Base-by-base conservation (phyloP, 1,284 basidiomycete genomes). In the Agroathelia rolfsii region DNA sequence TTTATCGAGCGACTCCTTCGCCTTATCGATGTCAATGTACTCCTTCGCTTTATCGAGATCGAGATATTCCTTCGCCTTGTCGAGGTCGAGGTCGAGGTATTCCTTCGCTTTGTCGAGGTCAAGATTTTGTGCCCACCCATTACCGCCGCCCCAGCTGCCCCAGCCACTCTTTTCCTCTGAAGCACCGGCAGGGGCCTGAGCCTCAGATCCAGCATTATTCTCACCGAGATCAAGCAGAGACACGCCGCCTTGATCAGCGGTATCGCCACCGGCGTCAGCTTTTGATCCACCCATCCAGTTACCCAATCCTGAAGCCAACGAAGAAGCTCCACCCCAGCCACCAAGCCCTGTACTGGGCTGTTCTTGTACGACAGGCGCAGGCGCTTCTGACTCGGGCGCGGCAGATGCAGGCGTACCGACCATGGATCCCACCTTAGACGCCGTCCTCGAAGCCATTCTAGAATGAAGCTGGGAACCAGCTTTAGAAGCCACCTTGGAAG, bases 251-350 rank as follows among this genome's bases (percentile, higher is more conserved):
- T n/a, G n/a, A n/a, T n/a, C 11, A 24, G 31, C 40, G 16, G 26
- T 35, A 30, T 28, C 32, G 32, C 26, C 34, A 17, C 32, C 36
- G 9, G 24, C 13, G 9, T 13, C 23, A 10, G 27, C 21, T 9
- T 34, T 41, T 2, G 36, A 41, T 15, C 33, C 37, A 12, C 31
- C 32, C 4, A 27, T 39, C 17, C 37, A 31, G 18, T 25, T 30
- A 1, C 32, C 46, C n/a, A n/a, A 35, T 31, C 25, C 19, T 31
- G 34, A 22, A 32, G 34, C 23, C 24, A 22, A 10, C 30, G 30
- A 30, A 30, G 37, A 22, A 25, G 35, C 34, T 39, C 37, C 22
- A 35, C 39, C 30, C 32, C 34, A 13, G 32, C 37, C 29, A 27
- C 31, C 14, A 35, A 34, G 20, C 34, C 42, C 36, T 42, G 24